phyloP scores from a whole-genome alignment of 129 eudicot species.

The Silybum marianum region DNA sequence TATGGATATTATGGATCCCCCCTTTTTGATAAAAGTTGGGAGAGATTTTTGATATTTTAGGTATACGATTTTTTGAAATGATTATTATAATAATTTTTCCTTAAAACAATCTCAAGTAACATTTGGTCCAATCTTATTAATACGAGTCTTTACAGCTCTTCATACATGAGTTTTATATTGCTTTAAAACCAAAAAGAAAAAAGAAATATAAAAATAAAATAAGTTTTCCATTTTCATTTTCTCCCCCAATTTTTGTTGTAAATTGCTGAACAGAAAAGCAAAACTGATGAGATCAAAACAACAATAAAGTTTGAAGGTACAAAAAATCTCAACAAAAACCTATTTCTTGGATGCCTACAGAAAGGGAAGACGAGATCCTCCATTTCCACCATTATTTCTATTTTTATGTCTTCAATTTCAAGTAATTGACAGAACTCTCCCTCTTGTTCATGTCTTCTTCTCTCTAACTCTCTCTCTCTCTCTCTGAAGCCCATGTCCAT shows the following conservation, averaged over 20 bases:
- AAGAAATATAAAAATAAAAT: neutral
- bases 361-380: constrained; percentile 41
- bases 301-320: constrained; percentile 12
- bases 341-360: constrained; percentile 18
- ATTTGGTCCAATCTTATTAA: neutral
- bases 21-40: too few relatives aligned
- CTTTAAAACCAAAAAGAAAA: neutral
- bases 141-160: neutral
- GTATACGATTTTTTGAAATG: too few relatives aligned
- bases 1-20: too few relatives aligned
- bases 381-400: constrained; percentile 16
- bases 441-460: constrained; percentile 26
- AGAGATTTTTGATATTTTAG: too few relatives aligned
- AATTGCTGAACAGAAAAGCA: neutral
- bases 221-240: neutral
- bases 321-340: constrained; percentile 14
- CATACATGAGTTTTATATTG: neutral
- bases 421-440: constrained; percentile 24
- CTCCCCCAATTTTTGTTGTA: neutral
- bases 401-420: constrained; percentile 36
- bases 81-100: too few relatives aligned
- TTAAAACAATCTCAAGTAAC: neutral
- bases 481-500: constrained; percentile 37
- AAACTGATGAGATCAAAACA: constrained; percentile 4
- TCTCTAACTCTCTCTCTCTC: constrained; percentile 15